Base-by-base conservation (phyloP, 2,329 filamentous ascomycete species). In the Atkinsonella texensis region DNA sequence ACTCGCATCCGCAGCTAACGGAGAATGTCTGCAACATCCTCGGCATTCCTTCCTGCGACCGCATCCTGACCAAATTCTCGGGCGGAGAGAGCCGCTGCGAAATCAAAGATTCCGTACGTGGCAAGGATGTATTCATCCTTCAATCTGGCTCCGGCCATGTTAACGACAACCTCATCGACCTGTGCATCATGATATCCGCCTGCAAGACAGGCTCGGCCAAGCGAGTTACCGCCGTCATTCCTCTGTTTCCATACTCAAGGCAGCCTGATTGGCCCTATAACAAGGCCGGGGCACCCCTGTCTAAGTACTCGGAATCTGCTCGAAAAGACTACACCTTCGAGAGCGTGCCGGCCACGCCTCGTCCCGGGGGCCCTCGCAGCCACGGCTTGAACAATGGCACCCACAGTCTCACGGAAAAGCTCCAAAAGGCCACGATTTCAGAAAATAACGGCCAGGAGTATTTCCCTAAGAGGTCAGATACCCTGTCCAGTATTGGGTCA, bases 91-190 rank as follows among this genome's bases (percentile, higher is more conserved):
- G 87, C 59, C 83, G 91, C 51, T 91, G 95, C 56, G 93, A 97
- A 70, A 95, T 98, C 63, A 80, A 90, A 67, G 93, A 98, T 70
- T 95, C 89, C 13, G 93, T 98, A 49, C 86, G 93, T 61, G 93
- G 88, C 60, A 98, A 98, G 69, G 93, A 98, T 81, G 93, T 96
- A 67, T 98, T 94, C 73, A 96, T 97, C 66, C 89, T 98, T 63
- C 91, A 97, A 70, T 93, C 89, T 42, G 89, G 89, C 60, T 88
- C 88, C 60, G 89, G 89, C 57, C 87, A 86, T 62, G 88, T 96
- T 71, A 98, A 98, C 67, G 93, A 98, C 71, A 84, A 95, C 71
- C 81, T 98, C 58, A 86, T 98, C 74, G 93, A 98, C 66, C 83
- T 97, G 48, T 87, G 95, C 68, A 96, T 97, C 72, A 95, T 93